phyloP scores from a whole-genome alignment of 441 rosid species.

The Corymbia citriodora region DNA sequence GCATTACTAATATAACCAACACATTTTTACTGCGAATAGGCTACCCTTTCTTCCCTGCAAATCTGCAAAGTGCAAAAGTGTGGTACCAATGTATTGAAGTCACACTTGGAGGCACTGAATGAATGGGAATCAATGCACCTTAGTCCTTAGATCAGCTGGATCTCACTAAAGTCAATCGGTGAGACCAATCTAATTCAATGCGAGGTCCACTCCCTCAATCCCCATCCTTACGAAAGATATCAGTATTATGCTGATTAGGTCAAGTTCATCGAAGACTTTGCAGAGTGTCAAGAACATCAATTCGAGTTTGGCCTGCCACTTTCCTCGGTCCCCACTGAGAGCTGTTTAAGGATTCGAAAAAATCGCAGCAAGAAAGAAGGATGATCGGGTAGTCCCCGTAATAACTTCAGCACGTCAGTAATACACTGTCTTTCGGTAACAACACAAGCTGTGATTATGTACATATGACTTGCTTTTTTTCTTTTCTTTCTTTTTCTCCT shows the following conservation, averaged over 20 bases:
- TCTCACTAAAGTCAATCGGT: too few species aligned
- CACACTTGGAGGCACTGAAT: too few species aligned
- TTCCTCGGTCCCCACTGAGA: not conserved
- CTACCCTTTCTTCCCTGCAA: too few species aligned
- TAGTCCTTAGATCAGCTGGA: too few species aligned
- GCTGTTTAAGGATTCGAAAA: rapidly evolving
- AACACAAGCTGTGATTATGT: too few species aligned
- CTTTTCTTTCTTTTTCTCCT: not conserved
- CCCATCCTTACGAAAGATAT: not conserved
- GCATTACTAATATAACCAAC: too few species aligned
- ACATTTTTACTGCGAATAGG: too few species aligned
- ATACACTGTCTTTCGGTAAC: not conserved
- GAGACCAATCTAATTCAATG: not conserved
- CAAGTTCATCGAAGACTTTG: not conserved
- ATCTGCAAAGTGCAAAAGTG: too few species aligned
- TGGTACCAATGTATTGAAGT: too few species aligned
- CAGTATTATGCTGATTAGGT: not conserved
- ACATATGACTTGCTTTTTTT: too few species aligned
- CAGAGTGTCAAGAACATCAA: not conserved
- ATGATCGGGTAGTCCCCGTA: not conserved
- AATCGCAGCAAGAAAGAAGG: not conserved
- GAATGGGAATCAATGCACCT: not conserved
- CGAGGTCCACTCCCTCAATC: not conserved
- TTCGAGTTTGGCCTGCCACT: not conserved
- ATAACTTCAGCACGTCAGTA: not conserved